Conservation (phyloP, 169 alveolate species). For the Babesia sp. region DNA sequence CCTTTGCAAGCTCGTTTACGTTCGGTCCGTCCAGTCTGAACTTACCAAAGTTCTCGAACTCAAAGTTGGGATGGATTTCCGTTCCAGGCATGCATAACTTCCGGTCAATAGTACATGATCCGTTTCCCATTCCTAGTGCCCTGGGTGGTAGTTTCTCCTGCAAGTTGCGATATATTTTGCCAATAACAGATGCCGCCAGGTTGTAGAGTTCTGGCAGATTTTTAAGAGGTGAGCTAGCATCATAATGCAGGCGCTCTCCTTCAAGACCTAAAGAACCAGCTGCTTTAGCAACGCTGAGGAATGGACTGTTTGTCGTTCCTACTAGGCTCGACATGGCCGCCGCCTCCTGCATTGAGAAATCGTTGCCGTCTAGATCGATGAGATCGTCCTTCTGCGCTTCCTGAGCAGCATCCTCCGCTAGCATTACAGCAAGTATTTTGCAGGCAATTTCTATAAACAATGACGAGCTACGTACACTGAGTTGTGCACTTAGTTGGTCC, state of each 20-base stretch:
- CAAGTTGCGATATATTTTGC: conserved; percentile 49
- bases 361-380: conserved; percentile 41
- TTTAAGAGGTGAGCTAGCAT: conserved; percentile 30
- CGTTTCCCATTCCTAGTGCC: conserved; percentile 71
- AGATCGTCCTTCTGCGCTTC: conserved; percentile 36
- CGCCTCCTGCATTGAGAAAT: conserved; percentile 53
- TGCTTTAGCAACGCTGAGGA: conserved; percentile 47
- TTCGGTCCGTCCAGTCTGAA: conserved; percentile 78
- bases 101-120: conserved; percentile 71
- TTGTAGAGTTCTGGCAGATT: conserved; percentile 54
- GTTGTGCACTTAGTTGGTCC: conserved; percentile 27
- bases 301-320: conserved; percentile 41
- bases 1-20: conserved; percentile 74
- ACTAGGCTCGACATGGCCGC: conserved; percentile 56
- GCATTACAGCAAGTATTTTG: conserved; percentile 52
- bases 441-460: conserved; percentile 60
- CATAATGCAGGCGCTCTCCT: conserved; percentile 35
- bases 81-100: conserved; percentile 34
- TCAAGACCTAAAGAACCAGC: conserved; percentile 58
- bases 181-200: conserved; percentile 60
- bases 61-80: conserved; percentile 42
- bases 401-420: conserved; percentile 41
- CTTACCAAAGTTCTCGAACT: conserved; percentile 69
- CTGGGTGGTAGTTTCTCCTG: conserved; percentile 57
- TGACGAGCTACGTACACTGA: conserved; percentile 42